These are phyloP conservation scores for Waitea zeae DNA, from an alignment of 1,284 basidiomycete genomes.

Conservation along the genomic window DNA sequence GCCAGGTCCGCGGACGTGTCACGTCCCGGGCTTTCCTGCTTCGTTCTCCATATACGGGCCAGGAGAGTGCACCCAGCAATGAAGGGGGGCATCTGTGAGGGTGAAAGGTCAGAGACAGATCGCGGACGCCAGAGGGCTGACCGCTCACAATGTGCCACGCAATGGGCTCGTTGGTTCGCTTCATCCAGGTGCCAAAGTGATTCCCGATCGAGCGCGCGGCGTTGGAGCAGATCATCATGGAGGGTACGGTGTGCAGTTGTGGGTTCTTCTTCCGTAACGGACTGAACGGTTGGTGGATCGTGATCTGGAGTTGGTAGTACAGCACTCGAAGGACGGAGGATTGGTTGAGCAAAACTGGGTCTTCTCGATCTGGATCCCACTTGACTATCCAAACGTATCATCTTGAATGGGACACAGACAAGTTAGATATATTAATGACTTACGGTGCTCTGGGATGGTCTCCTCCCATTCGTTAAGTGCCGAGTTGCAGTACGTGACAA, in stretches of 20 bases:
- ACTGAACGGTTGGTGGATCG: conserved; percentile 48
- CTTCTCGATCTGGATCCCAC: conserved; percentile 38
- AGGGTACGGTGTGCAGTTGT: conserved; percentile 28
- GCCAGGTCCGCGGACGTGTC: too few relatives aligned
- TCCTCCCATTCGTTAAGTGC: conserved; percentile 11
- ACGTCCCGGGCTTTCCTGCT: too few relatives aligned
- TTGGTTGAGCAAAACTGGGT: conserved; percentile 31
- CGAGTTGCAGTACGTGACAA: conserved; percentile 11
- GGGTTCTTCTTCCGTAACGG: conserved; percentile 27
- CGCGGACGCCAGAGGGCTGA: too few relatives aligned
- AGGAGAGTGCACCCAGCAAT: too few relatives aligned
- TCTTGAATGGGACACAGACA: not conserved
- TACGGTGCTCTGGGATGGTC: conserved; percentile 10
- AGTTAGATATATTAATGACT: conserved; percentile 2
- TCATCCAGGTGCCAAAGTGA: too few relatives aligned
- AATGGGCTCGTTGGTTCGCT: too few relatives aligned
- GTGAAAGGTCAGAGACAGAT: too few relatives aligned
- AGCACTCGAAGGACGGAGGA: conserved; percentile 33
- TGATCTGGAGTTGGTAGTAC: conserved; percentile 39
- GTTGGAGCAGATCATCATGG: conserved; percentile 46
- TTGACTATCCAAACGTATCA: conserved; percentile 15
- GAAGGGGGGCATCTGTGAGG: too few relatives aligned
- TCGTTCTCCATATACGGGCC: too few relatives aligned
- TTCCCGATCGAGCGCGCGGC: conserved; percentile 21
- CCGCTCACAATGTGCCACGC: too few relatives aligned